Conservation (phyloP, 2,329 filamentous ascomycete species). For the Beauveria varroae region DNA sequence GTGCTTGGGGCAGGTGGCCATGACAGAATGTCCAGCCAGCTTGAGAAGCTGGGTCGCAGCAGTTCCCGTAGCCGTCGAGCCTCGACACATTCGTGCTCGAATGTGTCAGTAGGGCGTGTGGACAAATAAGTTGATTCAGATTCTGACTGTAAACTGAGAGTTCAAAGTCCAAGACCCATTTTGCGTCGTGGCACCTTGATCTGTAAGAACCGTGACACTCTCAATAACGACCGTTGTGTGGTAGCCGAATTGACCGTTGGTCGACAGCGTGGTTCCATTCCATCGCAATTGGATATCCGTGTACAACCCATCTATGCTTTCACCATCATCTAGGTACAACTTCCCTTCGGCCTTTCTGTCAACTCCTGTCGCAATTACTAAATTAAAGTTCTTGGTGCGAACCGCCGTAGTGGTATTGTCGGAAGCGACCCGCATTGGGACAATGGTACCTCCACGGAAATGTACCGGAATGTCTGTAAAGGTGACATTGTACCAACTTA, state of each 20-base stretch:
- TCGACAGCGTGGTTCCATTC: too few species aligned
- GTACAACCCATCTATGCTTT: too few species aligned
- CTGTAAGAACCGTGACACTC: too few species aligned
- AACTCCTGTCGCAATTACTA: slow-evolving; percentile 56
- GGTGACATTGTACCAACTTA: slow-evolving; percentile 27
- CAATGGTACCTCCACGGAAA: slow-evolving; percentile 54
- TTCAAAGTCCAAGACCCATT: too few species aligned
- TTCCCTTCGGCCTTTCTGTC: not conserved
- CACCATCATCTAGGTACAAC: not conserved
- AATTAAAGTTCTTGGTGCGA: slow-evolving; percentile 56
- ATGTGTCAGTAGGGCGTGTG: too few species aligned
- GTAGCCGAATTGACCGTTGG: too few species aligned
- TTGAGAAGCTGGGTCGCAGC: slow-evolving; percentile 18
- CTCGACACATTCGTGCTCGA: slow-evolving; percentile 14
- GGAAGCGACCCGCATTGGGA: slow-evolving; percentile 47
- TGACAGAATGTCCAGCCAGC: slow-evolving; percentile 15
- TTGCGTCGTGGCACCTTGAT: too few species aligned
- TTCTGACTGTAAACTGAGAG: too few species aligned
- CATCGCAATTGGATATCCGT: too few species aligned
- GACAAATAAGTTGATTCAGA: too few species aligned
- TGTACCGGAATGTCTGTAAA: slow-evolving; percentile 52
- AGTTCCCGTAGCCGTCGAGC: slow-evolving; percentile 15
- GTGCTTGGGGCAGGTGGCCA: slow-evolving; percentile 13
- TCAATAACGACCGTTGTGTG: too few species aligned
- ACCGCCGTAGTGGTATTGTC: slow-evolving; percentile 57